Percentiles rank a stretch among this genome's conserved stretches.
Conservation (phyloP, 768 basidiomycete genomes). For the Mycena kentingensis region DNA sequence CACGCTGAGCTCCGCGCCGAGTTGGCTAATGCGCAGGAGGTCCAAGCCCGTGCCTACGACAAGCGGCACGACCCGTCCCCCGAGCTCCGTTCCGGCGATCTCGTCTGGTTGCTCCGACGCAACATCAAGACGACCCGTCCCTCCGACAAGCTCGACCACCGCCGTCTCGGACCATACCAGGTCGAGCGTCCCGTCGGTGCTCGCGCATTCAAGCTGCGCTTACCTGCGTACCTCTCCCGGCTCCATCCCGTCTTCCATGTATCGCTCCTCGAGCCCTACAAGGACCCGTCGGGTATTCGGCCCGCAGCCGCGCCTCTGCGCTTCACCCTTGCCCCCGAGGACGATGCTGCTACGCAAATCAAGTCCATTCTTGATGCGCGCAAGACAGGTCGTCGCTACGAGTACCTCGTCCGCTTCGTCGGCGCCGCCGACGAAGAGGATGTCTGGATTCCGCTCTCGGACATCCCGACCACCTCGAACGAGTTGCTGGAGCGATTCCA, state of each 20-base stretch:
- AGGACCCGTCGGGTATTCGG: slow-evolving; percentile 36
- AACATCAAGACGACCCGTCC: slow-evolving; percentile 45
- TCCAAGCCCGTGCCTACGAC: slow-evolving; percentile 32
- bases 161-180: slow-evolving; percentile 31
- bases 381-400: slow-evolving; percentile 36
- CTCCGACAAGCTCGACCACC: slow-evolving; percentile 40
- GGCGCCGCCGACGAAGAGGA: slow-evolving; percentile 30
- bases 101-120: slow-evolving; percentile 39
- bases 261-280: slow-evolving; percentile 36
- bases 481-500: slow-evolving; percentile 37
- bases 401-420: slow-evolving; percentile 38
- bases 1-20: slow-evolving; percentile 37
- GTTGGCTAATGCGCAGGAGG: slow-evolving; percentile 32
- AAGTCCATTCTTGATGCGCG: slow-evolving; percentile 32
- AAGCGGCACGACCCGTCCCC: slow-evolving; percentile 28
- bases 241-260: slow-evolving; percentile 44
- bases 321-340: slow-evolving; percentile 22
- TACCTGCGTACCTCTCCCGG: slow-evolving; percentile 35
- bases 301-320: slow-evolving; percentile 27
- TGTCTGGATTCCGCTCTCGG: slow-evolving; percentile 39
- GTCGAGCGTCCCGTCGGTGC: slow-evolving; percentile 3
- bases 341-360: slow-evolving; percentile 26
- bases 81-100: slow-evolving; percentile 32
- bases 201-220: background rate
- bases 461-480: slow-evolving; percentile 33